A percentile compares a stretch with the other conserved stretches of the same genome.
Conservation (phyloP, 2,329 filamentous ascomycete genomes). For the Davidsoniella australis region DNA sequence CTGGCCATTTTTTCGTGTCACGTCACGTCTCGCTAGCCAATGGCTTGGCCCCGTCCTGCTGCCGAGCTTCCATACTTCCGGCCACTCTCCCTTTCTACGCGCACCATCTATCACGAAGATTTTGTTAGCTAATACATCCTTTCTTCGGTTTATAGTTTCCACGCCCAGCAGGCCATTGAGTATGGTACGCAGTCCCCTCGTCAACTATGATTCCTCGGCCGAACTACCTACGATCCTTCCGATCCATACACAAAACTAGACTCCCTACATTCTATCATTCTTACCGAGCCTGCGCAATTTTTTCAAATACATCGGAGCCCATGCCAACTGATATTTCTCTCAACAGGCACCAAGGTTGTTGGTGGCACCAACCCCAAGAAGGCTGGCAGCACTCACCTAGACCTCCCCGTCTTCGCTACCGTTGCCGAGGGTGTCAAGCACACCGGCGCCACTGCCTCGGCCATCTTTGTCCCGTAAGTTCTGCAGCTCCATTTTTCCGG, state of each 20-base stretch:
- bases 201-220: background rate
- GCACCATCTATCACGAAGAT: background rate
- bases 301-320: background rate
- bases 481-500: constrained; percentile 3
- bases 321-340: constrained; percentile 7
- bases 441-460: constrained; percentile 79
- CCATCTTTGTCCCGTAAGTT: constrained; percentile 84
- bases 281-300: background rate
- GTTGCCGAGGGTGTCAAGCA: constrained; percentile 78
- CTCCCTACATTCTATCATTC: background rate
- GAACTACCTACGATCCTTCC: constrained; percentile 5
- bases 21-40: background rate
- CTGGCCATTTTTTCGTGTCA: background rate
- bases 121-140: constrained; percentile 1
- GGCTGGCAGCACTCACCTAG: constrained; percentile 77
- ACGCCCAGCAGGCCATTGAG: constrained; percentile 93
- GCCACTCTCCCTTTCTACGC: background rate
- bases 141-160: constrained; percentile 49
- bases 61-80: background rate
- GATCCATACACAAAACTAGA: background rate
- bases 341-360: constrained; percentile 83
- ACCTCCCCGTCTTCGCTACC: constrained; percentile 79
- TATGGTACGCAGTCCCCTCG: constrained; percentile 50
- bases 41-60: background rate
- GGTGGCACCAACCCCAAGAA: constrained; percentile 99